A percentile compares a stretch with the other conserved stretches of the same genome.
Evolutionary conservation across 768 basidiomycete species (phyloP).

Genomic region (Candolleomyces aberdarensis): DNA sequence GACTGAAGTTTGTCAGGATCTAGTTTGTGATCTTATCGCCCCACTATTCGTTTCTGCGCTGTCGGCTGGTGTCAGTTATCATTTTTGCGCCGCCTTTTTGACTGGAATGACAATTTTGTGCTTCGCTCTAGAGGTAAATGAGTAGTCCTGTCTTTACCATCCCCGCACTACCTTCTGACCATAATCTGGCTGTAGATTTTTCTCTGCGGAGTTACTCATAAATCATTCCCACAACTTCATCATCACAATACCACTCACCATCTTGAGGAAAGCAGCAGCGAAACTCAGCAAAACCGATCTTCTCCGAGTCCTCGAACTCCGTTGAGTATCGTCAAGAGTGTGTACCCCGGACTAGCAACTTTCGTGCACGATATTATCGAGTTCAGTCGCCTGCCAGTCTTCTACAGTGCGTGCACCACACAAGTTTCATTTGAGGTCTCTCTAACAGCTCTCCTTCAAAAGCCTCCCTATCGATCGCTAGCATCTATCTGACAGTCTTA

Average conservation of each 20-base stretch:
- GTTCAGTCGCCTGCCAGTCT: constrained; percentile 17
- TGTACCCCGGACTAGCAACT: not conserved
- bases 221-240: not conserved
- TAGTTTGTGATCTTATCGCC: constrained; percentile 46
- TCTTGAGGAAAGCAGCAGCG: not conserved
- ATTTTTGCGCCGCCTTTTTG: constrained; percentile 30
- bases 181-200: not conserved
- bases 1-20: constrained; percentile 22
- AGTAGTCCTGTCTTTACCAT: no score
- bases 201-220: not conserved
- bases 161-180: not conserved
- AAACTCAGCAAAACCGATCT: not conserved
- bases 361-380: not conserved
- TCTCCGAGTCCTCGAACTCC: not conserved
- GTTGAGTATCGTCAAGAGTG: not conserved
- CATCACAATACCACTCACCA: not conserved
- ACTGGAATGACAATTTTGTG: constrained; percentile 31
- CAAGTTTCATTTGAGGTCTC: constrained; percentile 13
- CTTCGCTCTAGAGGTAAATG: constrained; percentile 35
- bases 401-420: constrained; percentile 12
- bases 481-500: constrained; percentile 39
- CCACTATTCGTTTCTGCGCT: constrained; percentile 50
- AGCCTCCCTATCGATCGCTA: constrained; percentile 39
- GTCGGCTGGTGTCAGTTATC: constrained; percentile 31
- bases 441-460: constrained; percentile 27